Base-by-base conservation (phyloP, 208 protist species). In the Balamuthia mandrillaris region DNA sequence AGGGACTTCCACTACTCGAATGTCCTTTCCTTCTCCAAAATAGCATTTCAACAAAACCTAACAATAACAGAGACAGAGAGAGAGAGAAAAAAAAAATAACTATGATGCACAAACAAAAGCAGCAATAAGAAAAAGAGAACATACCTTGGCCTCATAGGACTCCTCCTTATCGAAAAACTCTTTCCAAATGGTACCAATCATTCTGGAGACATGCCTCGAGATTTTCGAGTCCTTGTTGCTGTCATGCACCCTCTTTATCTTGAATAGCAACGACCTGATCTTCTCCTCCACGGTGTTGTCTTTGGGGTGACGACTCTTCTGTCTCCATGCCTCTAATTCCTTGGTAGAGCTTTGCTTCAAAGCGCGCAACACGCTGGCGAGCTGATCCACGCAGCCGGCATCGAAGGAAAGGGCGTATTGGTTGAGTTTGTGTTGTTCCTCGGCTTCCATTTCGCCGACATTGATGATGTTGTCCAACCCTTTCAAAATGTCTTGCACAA, bases 361-460 rank as follows among this genome's bases (percentile, higher is more conserved):
- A 0, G 45, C 52, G n/a, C 42, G 52, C n/a, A 63, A 37, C 42
- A 56, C 70, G 27, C 70, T 21, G 1, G 42, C 16, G 16, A 79
- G 47, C 31, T 37, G 47, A 21, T 63, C 45, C 4, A 63, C 52
- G 14, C 49, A 56, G 4, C 70, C 52, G 21, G 39, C n/a, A 14
- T 79, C 45, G 33, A 79, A 56, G 6, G 52, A 79, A 12, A 61
- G 16, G 12, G 70, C 45, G 31, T 61, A 79, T 33, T 56, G 61
- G 35, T 70, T 70, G 61, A 70, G 61, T 27, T 79, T 79, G 4
- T 63, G 70, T 37, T 79, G 37, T 33, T 63, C 52, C 42, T 61
- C 52, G 27, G 52, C 70, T 41, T 79, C 70, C 70, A 79, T 79
- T 79, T 79, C 70, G 27, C 70, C 70, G 3, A 79, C 52, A 21